Evolutionary conservation across 1,284 basidiomycete species (phyloP).

Genomic region (Hortiboletus rubellus): DNA sequence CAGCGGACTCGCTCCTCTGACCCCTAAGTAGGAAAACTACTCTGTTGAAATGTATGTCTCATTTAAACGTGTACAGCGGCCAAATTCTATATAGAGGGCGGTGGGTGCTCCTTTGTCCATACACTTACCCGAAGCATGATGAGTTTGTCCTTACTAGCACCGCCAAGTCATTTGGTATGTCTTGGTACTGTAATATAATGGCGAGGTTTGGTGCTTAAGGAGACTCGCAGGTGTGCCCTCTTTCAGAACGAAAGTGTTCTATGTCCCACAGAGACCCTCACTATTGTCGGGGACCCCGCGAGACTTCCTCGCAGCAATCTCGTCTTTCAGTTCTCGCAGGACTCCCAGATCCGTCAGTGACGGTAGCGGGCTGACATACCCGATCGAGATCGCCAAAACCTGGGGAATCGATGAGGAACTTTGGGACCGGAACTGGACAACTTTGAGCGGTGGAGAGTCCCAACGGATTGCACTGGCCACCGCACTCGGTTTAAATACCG

Average conservation of each 20-base stretch:
- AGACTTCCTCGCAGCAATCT: slow-evolving; percentile 64
- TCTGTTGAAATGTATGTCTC: slow-evolving; percentile 78
- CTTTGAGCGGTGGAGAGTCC: slow-evolving; percentile 79
- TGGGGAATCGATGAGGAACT: slow-evolving; percentile 71
- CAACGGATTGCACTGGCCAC: slow-evolving; percentile 79
- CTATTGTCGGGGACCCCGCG: slow-evolving; percentile 78
- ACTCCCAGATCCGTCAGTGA: slow-evolving; percentile 24
- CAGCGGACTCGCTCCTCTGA: background rate
- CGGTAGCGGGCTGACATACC: slow-evolving; percentile 38
- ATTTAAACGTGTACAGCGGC: slow-evolving; percentile 73
- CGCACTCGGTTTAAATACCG: slow-evolving; percentile 68
- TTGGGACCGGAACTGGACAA: slow-evolving; percentile 78
- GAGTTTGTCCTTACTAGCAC: slow-evolving; percentile 42
- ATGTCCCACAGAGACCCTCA: slow-evolving; percentile 84
- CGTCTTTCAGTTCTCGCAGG: slow-evolving; percentile 55
- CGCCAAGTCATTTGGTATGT: slow-evolving; percentile 55
- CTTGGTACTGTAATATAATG: background rate
- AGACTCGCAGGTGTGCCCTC: slow-evolving; percentile 59
- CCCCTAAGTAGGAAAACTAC: slow-evolving; percentile 64
- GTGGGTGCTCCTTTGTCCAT: slow-evolving; percentile 37
- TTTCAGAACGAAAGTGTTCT: slow-evolving; percentile 76
- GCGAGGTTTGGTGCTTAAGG: slow-evolving; percentile 3
- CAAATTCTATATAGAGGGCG: slow-evolving; percentile 63
- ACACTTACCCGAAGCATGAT: slow-evolving; percentile 1
- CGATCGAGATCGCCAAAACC: slow-evolving; percentile 55